Conservation (phyloP, 345 rosid genomes). For the Gossypium australe region DNA sequence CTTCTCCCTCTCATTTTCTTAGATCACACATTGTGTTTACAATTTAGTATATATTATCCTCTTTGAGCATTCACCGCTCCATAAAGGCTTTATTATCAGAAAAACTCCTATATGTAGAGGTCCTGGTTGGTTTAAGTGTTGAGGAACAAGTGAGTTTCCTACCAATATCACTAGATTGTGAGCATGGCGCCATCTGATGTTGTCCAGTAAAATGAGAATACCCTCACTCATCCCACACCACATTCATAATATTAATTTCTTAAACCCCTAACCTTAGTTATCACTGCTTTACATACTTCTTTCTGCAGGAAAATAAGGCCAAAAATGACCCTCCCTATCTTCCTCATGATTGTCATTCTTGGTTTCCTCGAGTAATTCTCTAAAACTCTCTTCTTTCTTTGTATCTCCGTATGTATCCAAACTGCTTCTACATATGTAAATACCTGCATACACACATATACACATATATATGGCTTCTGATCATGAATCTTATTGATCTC, state of each 20-base stretch:
- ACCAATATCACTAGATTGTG: too few species aligned
- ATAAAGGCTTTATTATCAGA: too few species aligned
- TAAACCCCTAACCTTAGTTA: neutral
- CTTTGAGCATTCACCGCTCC: too few species aligned
- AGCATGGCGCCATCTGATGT: too few species aligned
- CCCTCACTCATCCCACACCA: neutral
- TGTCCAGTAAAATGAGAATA: too few species aligned
- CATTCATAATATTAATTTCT: neutral
- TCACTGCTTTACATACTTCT: neutral
- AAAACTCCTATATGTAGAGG: too few species aligned
- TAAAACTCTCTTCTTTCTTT: neutral
- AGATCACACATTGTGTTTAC: too few species aligned
- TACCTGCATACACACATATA: neutral
- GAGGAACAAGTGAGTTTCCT: too few species aligned
- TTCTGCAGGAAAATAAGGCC: conserved; percentile 77
- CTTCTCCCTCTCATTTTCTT: neutral
- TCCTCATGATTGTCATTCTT: conserved; percentile 61
- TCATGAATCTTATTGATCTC: too few species aligned
- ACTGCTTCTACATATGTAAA: neutral
- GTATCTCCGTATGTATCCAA: neutral
- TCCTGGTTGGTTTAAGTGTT: too few species aligned
- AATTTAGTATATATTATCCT: too few species aligned
- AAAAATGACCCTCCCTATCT: conserved; percentile 69
- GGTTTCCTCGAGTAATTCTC: conserved; percentile 76
- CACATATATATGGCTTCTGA: neutral